A percentile compares a stretch with the other conserved stretches of the same genome.
phyloP scores from a whole-genome alignment of 2,329 filamentous ascomycete species.

The Xenoacremonium recifei region DNA sequence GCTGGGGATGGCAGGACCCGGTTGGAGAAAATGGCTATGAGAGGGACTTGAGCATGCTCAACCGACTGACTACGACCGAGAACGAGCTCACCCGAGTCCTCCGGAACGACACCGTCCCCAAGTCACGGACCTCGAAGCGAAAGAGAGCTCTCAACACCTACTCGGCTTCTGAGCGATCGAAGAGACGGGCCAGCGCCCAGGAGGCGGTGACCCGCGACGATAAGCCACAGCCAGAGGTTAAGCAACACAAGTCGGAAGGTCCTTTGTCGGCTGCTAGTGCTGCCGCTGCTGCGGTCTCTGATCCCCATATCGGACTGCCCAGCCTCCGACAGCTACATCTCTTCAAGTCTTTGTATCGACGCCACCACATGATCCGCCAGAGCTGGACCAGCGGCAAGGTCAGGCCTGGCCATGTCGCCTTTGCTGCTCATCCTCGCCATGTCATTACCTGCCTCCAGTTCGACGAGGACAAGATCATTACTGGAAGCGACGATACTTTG shows the following conservation, averaged over 20 bases:
- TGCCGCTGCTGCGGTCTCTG: constrained; percentile 78
- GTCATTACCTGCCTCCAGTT: constrained; percentile 98
- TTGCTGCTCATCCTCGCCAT: constrained; percentile 92
- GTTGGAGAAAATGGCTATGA: constrained; percentile 73
- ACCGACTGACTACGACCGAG: constrained; percentile 52
- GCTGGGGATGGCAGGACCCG: constrained; percentile 97
- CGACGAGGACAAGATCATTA: constrained; percentile 96
- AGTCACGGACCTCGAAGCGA: constrained; percentile 52
- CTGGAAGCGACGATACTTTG: constrained; percentile 93
- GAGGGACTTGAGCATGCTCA: constrained; percentile 68
- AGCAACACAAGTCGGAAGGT: constrained; percentile 67
- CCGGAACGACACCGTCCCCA: constrained; percentile 42
- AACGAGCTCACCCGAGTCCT: constrained; percentile 44
- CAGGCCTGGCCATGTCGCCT: constrained; percentile 88
- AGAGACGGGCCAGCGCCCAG: constrained; percentile 51
- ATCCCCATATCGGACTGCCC: constrained; percentile 75
- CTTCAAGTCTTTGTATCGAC: constrained; percentile 93
- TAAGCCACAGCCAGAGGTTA: constrained; percentile 37
- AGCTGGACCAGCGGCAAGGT: constrained; percentile 88
- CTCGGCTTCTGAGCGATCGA: constrained; percentile 47
- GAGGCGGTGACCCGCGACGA: constrained; percentile 45
- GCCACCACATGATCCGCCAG: constrained; percentile 85
- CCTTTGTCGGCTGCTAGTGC: constrained; percentile 84
- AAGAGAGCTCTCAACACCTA: constrained; percentile 51
- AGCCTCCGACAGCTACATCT: constrained; percentile 83